phyloP scores from a whole-genome alignment of 345 rosid species.

The Camelina laxa region DNA sequence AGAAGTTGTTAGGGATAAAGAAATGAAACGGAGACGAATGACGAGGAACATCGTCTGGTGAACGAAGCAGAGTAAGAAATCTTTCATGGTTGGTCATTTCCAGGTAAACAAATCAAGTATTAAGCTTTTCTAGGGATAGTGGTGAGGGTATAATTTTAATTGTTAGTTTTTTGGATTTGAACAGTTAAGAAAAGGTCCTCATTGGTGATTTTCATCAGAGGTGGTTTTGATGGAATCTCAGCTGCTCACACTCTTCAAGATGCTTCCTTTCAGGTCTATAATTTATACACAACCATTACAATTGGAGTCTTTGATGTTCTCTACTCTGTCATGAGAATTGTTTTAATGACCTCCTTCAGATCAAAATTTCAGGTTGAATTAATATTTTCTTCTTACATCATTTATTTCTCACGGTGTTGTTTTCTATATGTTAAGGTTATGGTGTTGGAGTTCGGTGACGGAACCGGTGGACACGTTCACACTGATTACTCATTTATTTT shows the following conservation, averaged over 20 bases:
- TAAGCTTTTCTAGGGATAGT: too few relatives aligned
- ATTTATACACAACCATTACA: neutral
- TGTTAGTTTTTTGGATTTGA: neutral
- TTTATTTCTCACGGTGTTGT: constrained; percentile 14
- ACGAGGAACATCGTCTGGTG: too few relatives aligned
- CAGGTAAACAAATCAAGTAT: too few relatives aligned
- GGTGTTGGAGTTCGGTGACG: constrained; percentile 81
- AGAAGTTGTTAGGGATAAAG: too few relatives aligned
- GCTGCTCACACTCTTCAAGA: constrained; percentile 93
- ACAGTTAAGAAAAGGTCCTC: constrained; percentile 55
- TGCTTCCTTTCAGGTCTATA: constrained; percentile 80
- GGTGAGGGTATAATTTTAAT: too few relatives aligned
- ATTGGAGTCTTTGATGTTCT: neutral
- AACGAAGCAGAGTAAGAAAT: too few relatives aligned
- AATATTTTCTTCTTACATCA: constrained; percentile 1
- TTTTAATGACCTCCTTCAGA: neutral
- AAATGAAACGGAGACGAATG: too few relatives aligned
- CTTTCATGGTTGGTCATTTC: too few relatives aligned
- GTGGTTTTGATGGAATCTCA: constrained; percentile 86
- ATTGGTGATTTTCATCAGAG: constrained; percentile 85
- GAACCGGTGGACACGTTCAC: constrained; percentile 84
- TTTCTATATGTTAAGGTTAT: constrained; percentile 56
- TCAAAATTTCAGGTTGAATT: neutral
- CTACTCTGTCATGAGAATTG: neutral
- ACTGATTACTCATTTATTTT: constrained; percentile 87